phyloP scores from a whole-genome alignment of 148 eudicot species.

The Talinum fruticosum region DNA sequence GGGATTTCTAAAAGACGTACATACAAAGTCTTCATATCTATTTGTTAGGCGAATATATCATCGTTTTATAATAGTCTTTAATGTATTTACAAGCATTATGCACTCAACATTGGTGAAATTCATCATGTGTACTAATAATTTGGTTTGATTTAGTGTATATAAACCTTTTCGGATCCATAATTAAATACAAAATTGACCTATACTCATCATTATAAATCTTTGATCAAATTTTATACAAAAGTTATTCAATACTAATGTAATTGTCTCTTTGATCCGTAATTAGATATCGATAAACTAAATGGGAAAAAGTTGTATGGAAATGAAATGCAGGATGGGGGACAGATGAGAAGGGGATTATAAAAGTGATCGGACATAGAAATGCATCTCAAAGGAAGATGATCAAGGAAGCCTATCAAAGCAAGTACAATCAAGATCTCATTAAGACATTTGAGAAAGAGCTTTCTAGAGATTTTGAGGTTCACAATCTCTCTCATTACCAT shows the following conservation, averaged over 20 bases:
- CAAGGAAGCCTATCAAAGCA: background rate
- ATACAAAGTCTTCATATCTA: background rate
- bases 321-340: constrained; percentile 6
- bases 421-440: background rate
- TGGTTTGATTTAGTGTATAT: background rate
- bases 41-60: too few species aligned
- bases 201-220: too few species aligned
- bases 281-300: background rate
- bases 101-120: background rate
- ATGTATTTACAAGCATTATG: too few species aligned
- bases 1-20: background rate
- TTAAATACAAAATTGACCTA: too few species aligned
- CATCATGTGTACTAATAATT: background rate
- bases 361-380: background rate
- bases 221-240: too few species aligned
- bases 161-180: too few species aligned
- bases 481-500: background rate
- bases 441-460: background rate
- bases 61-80: too few species aligned
- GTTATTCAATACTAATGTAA: too few species aligned
- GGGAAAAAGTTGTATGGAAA: background rate
- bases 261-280: too few species aligned
- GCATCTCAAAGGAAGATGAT: background rate
- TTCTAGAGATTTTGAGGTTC: constrained; percentile 5
- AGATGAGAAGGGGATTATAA: background rate